Evolutionary conservation across 169 alveolate genomes (phyloP).

Genomic region (Cryptosporidium bovis): DNA sequence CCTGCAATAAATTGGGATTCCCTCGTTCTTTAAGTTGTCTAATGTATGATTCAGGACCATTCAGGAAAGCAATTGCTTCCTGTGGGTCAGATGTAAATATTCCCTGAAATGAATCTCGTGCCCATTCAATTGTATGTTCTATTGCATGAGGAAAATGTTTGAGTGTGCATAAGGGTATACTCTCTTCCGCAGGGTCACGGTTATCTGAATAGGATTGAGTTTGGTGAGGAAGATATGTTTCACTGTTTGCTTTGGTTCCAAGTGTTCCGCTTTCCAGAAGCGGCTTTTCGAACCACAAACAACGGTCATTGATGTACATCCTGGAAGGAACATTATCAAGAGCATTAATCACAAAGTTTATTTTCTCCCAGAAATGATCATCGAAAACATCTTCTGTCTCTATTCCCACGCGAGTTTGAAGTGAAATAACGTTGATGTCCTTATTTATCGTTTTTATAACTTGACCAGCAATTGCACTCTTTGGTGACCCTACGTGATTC

Average conservation of each 20-base stretch:
- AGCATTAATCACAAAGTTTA: slow-evolving; percentile 95
- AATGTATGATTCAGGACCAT: slow-evolving; percentile 82
- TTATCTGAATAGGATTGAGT: slow-evolving; percentile 98
- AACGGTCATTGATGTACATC: slow-evolving; percentile 95
- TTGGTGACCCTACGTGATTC: slow-evolving; percentile 79
- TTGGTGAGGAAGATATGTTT: slow-evolving; percentile 94
- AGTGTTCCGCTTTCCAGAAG: slow-evolving; percentile 98
- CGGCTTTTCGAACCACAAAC: slow-evolving; percentile 98
- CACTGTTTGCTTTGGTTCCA: slow-evolving; percentile 97
- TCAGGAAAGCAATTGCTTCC: slow-evolving; percentile 88
- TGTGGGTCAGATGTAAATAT: slow-evolving; percentile 93
- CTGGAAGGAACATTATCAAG: slow-evolving; percentile 97
- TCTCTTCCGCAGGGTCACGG: slow-evolving; percentile 97
- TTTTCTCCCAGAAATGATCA: slow-evolving; percentile 97
- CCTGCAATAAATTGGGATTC: slow-evolving; percentile 26
- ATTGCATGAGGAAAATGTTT: slow-evolving; percentile 98
- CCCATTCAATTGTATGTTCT: slow-evolving; percentile 99
- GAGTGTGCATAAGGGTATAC: slow-evolving; percentile 95
- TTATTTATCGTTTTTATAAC: slow-evolving; percentile 91
- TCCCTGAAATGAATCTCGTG: slow-evolving; percentile 96
- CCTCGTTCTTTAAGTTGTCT: slow-evolving; percentile 76
- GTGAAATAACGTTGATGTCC: slow-evolving; percentile 83
- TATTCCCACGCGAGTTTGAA: slow-evolving; percentile 91
- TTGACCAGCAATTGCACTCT: slow-evolving; percentile 84
- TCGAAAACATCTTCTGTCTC: slow-evolving; percentile 96